Evolutionary conservation across 495 filamentous ascomycete species (phyloP).

Genomic region (Stereocaulon alpinum): DNA sequence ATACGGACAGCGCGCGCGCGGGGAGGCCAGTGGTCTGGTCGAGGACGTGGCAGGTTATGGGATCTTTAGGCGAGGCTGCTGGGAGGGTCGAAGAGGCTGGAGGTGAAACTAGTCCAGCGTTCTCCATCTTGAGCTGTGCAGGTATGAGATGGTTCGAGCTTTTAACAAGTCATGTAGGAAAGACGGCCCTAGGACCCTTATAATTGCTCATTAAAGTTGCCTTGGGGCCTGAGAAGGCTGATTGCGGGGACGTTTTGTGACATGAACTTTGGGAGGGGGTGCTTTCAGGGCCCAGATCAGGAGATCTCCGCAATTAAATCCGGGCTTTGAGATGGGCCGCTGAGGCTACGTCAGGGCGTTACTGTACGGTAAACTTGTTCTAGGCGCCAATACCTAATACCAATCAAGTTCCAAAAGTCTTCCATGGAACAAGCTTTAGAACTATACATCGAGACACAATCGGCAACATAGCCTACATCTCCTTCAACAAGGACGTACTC

Average conservation of each 20-base stretch:
- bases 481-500: neutral
- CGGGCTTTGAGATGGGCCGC: no score
- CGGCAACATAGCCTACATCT: neutral
- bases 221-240: neutral
- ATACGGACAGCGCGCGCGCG: conserved; percentile 45
- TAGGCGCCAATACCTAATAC: no score
- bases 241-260: neutral
- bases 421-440: no score
- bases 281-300: neutral
- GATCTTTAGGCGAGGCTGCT: conserved; percentile 58
- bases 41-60: conserved; percentile 70
- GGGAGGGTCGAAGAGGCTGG: conserved; percentile 38
- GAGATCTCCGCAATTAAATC: no score
- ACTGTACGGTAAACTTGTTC: no score
- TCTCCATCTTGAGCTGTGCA: conserved; percentile 21
- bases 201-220: neutral
- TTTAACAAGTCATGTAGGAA: neutral
- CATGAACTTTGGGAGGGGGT: neutral
- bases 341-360: no score
- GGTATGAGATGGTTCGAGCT: neutral
- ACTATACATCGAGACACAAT: neutral
- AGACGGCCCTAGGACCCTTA: neutral
- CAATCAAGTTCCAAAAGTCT: no score
- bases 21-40: conserved; percentile 58
- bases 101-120: conserved; percentile 18